These are phyloP conservation scores for Pleurotus citrinopileatus DNA, from an alignment of 768 basidiomycete genomes.

Conservation along the genomic window DNA sequence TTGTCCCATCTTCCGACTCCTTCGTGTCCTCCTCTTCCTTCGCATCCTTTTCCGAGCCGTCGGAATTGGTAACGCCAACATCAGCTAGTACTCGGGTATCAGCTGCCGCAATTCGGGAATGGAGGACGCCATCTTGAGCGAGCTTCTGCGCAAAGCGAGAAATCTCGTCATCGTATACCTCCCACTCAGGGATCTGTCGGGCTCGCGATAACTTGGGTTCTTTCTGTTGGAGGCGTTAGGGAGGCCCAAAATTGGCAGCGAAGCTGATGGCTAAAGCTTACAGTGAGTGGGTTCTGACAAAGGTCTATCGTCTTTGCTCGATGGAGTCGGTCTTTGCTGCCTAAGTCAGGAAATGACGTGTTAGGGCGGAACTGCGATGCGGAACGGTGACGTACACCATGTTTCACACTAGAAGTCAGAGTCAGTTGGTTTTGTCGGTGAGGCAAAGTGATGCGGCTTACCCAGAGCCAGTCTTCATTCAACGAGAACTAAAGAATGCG, in stretches of 20 bases:
- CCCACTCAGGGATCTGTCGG: constrained; percentile 97
- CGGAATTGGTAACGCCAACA: constrained; percentile 22
- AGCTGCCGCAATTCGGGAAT: constrained; percentile 61
- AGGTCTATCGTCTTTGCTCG: constrained; percentile 91
- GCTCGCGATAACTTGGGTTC: constrained; percentile 94
- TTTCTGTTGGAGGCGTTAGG: constrained; percentile 55
- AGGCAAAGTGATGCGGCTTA: constrained; percentile 27
- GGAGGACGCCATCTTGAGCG: constrained; percentile 67
- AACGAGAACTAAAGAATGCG: constrained; percentile 64
- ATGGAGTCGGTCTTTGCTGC: constrained; percentile 79
- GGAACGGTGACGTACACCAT: constrained; percentile 69
- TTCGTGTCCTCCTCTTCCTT: background rate
- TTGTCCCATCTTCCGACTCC: background rate
- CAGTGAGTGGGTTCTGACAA: constrained; percentile 95
- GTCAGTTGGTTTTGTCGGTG: background rate
- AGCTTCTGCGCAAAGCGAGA: constrained; percentile 75
- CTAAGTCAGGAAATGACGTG: constrained; percentile 27
- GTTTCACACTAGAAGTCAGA: constrained; percentile 77
- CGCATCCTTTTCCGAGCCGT: background rate
- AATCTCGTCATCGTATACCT: constrained; percentile 89
- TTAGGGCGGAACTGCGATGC: background rate
- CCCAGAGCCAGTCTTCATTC: constrained; percentile 95
- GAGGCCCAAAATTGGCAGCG: background rate
- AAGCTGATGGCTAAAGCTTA: constrained; percentile 31
- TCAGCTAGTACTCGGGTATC: constrained; percentile 69